phyloP scores from a whole-genome alignment of 768 basidiomycete species.

The Termitomyces sp. region DNA sequence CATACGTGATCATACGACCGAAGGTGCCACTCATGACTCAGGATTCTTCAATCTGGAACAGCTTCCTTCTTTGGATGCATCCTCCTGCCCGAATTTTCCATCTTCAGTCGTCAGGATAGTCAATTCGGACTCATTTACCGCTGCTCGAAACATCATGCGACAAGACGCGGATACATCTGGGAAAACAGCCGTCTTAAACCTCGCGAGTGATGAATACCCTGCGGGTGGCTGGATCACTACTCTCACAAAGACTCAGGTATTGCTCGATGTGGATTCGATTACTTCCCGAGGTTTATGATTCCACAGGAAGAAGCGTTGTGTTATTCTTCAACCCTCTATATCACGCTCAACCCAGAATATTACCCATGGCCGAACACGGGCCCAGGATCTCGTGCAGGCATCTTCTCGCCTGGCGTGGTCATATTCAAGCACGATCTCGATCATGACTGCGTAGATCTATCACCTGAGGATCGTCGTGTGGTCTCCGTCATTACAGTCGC shows the following conservation, averaged over 20 bases:
- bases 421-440: slow-evolving; percentile 46
- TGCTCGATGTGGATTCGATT: background rate
- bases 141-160: slow-evolving; percentile 28
- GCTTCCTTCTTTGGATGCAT: slow-evolving; percentile 21
- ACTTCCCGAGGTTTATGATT: background rate
- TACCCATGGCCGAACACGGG: slow-evolving; percentile 49
- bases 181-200: slow-evolving; percentile 33
- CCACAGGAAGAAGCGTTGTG: slow-evolving; percentile 44
- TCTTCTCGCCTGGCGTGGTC: slow-evolving; percentile 43
- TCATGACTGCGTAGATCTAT: slow-evolving; percentile 34
- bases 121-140: slow-evolving; percentile 35
- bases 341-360: slow-evolving; percentile 33
- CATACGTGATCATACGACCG: slow-evolving; percentile 19
- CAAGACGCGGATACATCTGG: slow-evolving; percentile 20
- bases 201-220: slow-evolving; percentile 32
- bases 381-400: slow-evolving; percentile 32
- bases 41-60: slow-evolving; percentile 23
- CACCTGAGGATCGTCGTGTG: slow-evolving; percentile 25
- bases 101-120: slow-evolving; percentile 22
- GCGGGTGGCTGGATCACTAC: slow-evolving; percentile 30
- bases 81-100: slow-evolving; percentile 12
- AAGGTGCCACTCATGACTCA: slow-evolving; percentile 29
- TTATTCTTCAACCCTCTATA: slow-evolving; percentile 43
- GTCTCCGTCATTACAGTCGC: slow-evolving; percentile 46
- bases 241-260: slow-evolving; percentile 29